Base-by-base conservation (phyloP, 306 rosid genomes). In the Trichosanthes truncata region DNA sequence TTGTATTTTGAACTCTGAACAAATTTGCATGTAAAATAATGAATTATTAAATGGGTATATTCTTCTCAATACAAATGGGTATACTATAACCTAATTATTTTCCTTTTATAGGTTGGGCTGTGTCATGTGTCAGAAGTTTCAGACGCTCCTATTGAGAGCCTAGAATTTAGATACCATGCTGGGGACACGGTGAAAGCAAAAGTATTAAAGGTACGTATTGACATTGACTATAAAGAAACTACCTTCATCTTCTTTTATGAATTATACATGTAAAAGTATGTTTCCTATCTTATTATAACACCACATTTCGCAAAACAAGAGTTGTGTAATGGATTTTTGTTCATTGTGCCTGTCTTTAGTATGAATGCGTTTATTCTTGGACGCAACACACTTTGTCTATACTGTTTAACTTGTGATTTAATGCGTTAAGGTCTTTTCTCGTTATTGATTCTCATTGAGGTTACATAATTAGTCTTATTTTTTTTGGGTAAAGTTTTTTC, bases 81-180 rank as follows among this genome's bases (percentile, higher is more conserved):
- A 60, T 5, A 62, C 3, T 26, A 25, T 72, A 38, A 15, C 59
- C 59, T 72, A 12, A 72, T 7, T 17, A 29, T 73, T 26, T 26
- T 46, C 77, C 21, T 26, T 48, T 73, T 31, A 72, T 83, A 94
- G 98, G 97, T 92, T 84, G 99, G 99, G 61, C 81, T 91, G 78
- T 95, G 99, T 89, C 99, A 95, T 74, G 40, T 86, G 18, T 93
- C 97, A 18, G 97, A 95, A 88, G 82, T 95, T 87, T 88, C 97
- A 65, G 97, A 89, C 81, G 81, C 87, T 79, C 87, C 43, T 63
- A 46, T 87, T 61, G 91, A 91, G 49, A 86, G 77, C 81, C 78
- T 93, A 69, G 93, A 91, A 80, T 82, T 85, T 12, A 86, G 86
- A 66, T 95, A 87, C 83, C 85, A 61, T 84, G 89, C 91, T 71